phyloP scores from a whole-genome alignment of 768 basidiomycete species.

The Agaricus sinodeliciosus region DNA sequence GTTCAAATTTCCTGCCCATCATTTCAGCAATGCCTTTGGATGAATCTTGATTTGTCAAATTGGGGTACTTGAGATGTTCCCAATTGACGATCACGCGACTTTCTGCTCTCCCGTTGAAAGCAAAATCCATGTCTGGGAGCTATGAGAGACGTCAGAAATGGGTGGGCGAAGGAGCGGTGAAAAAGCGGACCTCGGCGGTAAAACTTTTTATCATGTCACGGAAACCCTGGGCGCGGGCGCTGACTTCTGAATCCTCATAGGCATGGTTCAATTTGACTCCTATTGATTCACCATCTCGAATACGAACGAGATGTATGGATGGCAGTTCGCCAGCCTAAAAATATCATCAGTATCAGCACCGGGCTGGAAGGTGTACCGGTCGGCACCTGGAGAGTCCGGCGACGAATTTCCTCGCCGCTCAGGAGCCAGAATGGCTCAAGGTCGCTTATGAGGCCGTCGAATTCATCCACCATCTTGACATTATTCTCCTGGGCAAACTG shows the following conservation, averaged over 20 bases:
- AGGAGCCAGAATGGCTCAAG: slow-evolving; percentile 81
- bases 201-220: slow-evolving; percentile 70
- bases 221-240: slow-evolving; percentile 76
- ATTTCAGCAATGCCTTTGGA: slow-evolving; percentile 48
- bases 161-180: background rate
- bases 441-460: slow-evolving; percentile 73
- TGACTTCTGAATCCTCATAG: slow-evolving; percentile 60
- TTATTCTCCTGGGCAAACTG: slow-evolving; percentile 64
- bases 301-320: slow-evolving; percentile 81
- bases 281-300: slow-evolving; percentile 54
- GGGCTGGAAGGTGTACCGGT: background rate
- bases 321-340: slow-evolving; percentile 67
- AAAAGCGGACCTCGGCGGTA: slow-evolving; percentile 44
- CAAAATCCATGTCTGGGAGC: slow-evolving; percentile 93
- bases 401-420: slow-evolving; percentile 63
- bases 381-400: slow-evolving; percentile 50
- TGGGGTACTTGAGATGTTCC: slow-evolving; percentile 74
- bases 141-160: slow-evolving; percentile 20
- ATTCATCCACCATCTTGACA: slow-evolving; percentile 85
- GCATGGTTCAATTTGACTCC: slow-evolving; percentile 55
- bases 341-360: background rate
- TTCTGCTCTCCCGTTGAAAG: slow-evolving; percentile 91
- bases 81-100: slow-evolving; percentile 90
- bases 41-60: slow-evolving; percentile 50
- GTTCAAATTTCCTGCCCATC: slow-evolving; percentile 58